phyloP scores from a whole-genome alignment of 164 flowering plant genomes.

The Paratinospora sagittata region DNA sequence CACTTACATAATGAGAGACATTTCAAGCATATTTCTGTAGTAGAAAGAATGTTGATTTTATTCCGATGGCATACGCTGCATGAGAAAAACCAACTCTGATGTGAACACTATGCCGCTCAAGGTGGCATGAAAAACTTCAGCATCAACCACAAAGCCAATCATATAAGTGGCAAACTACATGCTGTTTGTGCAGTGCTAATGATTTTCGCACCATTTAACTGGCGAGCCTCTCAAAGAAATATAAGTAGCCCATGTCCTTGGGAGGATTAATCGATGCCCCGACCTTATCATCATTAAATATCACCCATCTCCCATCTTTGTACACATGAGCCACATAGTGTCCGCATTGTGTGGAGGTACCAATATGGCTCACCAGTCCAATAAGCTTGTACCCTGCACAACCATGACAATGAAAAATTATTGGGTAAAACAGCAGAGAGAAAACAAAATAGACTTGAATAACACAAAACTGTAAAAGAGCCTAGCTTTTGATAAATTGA shows the following conservation, averaged over 20 bases:
- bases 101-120: neutral
- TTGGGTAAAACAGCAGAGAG: neutral
- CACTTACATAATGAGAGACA: neutral
- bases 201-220: conserved; percentile 22
- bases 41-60: neutral
- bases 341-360: conserved; percentile 96
- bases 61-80: neutral
- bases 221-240: conserved; percentile 78
- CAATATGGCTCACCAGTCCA: conserved; percentile 94
- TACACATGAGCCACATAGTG: conserved; percentile 93
- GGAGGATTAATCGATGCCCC: conserved; percentile 88
- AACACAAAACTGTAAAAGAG: neutral
- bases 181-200: neutral
- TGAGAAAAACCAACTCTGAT: neutral
- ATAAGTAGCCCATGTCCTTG: conserved; percentile 92
- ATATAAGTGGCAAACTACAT: neutral
- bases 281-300: conserved; percentile 87
- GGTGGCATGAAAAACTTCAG: neutral
- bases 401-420: neutral
- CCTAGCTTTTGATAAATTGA: neutral
- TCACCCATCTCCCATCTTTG: conserved; percentile 91
- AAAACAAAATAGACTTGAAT: neutral
- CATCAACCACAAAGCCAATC: neutral
- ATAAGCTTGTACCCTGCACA: conserved; percentile 82
- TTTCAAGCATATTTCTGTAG: neutral